Percentiles rank a stretch among this genome's conserved stretches.
Evolutionary conservation across 2,329 filamentous ascomycete species (phyloP).

Genomic region (Fusarium goolgardi): DNA sequence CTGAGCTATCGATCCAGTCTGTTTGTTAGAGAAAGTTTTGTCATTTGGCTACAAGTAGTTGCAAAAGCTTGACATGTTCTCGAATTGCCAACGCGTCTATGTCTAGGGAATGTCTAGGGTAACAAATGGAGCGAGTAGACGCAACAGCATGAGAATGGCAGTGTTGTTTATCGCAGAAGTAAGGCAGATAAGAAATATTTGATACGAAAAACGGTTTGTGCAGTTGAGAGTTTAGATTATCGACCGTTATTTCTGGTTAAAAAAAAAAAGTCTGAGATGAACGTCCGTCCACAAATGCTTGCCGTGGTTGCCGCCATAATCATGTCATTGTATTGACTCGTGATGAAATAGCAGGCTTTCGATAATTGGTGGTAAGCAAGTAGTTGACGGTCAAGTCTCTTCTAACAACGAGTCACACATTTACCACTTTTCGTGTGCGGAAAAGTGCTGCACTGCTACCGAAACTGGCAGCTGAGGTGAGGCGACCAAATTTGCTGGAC

Average conservation of each 20-base stretch:
- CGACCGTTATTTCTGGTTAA: not conserved
- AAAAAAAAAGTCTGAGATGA: conserved; percentile 4
- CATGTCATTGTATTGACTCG: conserved; percentile 14
- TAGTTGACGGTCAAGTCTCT: not conserved
- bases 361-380: not conserved
- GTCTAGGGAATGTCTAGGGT: conserved; percentile 14
- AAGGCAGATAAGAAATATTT: not conserved
- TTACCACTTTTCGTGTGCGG: not conserved
- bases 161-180: too few relatives aligned
- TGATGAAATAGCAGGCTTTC: not conserved
- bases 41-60: rapidly evolving
- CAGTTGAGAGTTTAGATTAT: too few relatives aligned
- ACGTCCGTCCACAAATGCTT: conserved; percentile 10
- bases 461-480: not conserved
- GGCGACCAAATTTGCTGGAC: not conserved
- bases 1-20: conserved; percentile 41
- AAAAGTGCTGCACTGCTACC: not conserved
- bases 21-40: rapidly evolving
- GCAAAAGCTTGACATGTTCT: rapidly evolving
- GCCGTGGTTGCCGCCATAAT: conserved; percentile 8
- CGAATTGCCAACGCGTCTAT: rapidly evolving
- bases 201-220: not conserved
- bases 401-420: too few relatives aligned
- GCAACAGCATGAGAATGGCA: not conserved
- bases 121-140: not conserved